Percentiles rank a stretch among this genome's conserved stretches.
Evolutionary conservation across 1,284 basidiomycete genomes (phyloP).

Genomic region (Irpex lacteus): DNA sequence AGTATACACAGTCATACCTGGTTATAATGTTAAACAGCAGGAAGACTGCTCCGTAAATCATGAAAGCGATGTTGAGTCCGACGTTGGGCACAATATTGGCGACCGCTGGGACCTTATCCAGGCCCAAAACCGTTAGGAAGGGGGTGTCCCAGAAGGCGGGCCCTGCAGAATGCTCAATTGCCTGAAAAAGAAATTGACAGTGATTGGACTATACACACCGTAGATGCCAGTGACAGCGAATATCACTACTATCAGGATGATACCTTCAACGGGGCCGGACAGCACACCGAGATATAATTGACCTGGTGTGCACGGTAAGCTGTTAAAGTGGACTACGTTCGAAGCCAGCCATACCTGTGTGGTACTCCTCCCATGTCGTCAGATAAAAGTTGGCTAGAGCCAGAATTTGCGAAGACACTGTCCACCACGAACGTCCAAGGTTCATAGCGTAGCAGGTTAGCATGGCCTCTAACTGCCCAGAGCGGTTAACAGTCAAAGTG

Average conservation of each 20-base stretch:
- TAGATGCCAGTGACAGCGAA: constrained; percentile 77
- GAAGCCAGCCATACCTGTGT: constrained; percentile 61
- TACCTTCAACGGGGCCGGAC: constrained; percentile 96
- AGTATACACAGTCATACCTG: constrained; percentile 39
- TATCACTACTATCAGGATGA: constrained; percentile 81
- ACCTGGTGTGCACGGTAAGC: constrained; percentile 38
- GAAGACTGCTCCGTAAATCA: constrained; percentile 77
- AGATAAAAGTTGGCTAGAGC: constrained; percentile 94
- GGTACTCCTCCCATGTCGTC: constrained; percentile 97
- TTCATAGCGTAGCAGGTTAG: constrained; percentile 86
- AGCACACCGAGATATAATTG: constrained; percentile 90
- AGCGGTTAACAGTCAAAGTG: not conserved
- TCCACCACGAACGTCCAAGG: constrained; percentile 95
- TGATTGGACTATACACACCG: constrained; percentile 42
- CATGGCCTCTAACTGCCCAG: constrained; percentile 74
- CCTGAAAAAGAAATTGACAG: not conserved
- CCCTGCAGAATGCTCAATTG: constrained; percentile 37
- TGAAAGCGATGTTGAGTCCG: constrained; percentile 85
- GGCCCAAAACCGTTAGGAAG: constrained; percentile 58
- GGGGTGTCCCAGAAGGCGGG: constrained; percentile 84
- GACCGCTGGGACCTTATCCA: constrained; percentile 53
- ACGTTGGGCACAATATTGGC: constrained; percentile 56
- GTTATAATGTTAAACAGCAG: constrained; percentile 81
- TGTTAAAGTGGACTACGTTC: not conserved
- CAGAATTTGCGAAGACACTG: constrained; percentile 82